Conservation (phyloP, 257 asterid genomes). For the Anisodus tanguticus region DNA sequence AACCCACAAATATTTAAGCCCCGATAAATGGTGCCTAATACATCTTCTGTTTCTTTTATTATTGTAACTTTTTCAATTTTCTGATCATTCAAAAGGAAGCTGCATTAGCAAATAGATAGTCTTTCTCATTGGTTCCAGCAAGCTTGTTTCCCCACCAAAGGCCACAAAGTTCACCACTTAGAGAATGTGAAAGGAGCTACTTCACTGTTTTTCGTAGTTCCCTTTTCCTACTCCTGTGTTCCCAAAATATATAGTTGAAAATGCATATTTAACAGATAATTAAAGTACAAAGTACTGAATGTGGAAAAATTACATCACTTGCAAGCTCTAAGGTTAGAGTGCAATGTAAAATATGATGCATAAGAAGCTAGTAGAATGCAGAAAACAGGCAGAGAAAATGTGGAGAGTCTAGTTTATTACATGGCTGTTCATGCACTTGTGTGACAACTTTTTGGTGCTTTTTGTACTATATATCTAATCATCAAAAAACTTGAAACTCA, state of each 20-base stretch:
- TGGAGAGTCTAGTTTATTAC: not conserved
- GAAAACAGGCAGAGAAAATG: constrained; percentile 16
- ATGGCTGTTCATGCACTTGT: not conserved
- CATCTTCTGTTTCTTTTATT: not conserved
- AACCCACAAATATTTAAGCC: not conserved
- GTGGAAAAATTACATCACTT: constrained; percentile 13
- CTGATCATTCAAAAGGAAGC: constrained; percentile 10
- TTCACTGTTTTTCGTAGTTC: constrained; percentile 1
- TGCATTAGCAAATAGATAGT: not conserved
- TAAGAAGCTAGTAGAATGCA: not conserved
- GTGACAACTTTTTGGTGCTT: not conserved
- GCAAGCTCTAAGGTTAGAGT: constrained; percentile 13
- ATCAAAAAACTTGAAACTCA: not conserved
- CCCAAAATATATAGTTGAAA: not conserved
- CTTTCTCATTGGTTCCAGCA: constrained; percentile 1
- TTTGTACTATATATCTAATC: not conserved
- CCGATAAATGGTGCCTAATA: constrained; percentile 2
- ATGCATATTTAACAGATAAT: not conserved
- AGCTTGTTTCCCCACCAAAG: constrained; percentile 22
- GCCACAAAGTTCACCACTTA: constrained; percentile 18
- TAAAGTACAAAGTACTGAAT: constrained; percentile 17
- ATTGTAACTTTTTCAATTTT: not conserved
- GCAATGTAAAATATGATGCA: not conserved
- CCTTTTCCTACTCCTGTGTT: not conserved
- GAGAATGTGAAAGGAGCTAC: constrained; percentile 22